These are phyloP conservation scores for Penicillium cataractarum DNA, from an alignment of 495 filamentous ascomycete genomes.

Conservation along the genomic window DNA sequence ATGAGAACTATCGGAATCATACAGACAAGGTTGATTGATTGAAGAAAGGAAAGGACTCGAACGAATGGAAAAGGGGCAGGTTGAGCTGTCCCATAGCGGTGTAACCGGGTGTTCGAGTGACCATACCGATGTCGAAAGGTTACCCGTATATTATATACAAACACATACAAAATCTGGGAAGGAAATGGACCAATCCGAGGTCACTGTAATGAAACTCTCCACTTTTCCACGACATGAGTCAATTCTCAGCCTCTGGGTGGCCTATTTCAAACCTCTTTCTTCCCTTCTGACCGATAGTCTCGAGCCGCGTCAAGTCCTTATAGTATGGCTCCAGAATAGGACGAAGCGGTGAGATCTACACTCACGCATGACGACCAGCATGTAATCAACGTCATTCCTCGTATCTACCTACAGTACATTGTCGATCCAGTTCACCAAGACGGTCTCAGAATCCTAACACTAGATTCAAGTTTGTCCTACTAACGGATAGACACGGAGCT, in stretches of 20 bases:
- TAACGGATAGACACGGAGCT: background rate
- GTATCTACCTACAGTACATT: background rate
- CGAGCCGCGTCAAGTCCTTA: background rate
- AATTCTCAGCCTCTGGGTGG: background rate
- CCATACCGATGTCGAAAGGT: too few relatives aligned
- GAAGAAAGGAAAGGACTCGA: too few relatives aligned
- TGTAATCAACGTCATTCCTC: background rate
- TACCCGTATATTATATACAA: too few relatives aligned
- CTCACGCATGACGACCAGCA: background rate
- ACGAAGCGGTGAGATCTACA: background rate
- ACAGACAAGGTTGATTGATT: too few relatives aligned
- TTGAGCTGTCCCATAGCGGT: too few relatives aligned
- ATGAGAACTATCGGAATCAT: too few relatives aligned
- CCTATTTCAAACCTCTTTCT: background rate
- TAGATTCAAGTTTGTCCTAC: background rate
- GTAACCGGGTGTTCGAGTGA: too few relatives aligned
- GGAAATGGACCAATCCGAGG: too few relatives aligned
- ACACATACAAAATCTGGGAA: too few relatives aligned
- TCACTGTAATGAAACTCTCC: too few relatives aligned
- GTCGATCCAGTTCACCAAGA: background rate
- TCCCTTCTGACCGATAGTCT: background rate
- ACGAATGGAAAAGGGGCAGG: too few relatives aligned
- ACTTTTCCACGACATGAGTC: background rate
- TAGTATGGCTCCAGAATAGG: background rate
- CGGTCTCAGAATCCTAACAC: background rate